Evolutionary conservation across 192 early-diverging fungal species (phyloP), one percentile per base, ranked within the genome.

Genomic region (Rhizophagus sp.): DNA sequence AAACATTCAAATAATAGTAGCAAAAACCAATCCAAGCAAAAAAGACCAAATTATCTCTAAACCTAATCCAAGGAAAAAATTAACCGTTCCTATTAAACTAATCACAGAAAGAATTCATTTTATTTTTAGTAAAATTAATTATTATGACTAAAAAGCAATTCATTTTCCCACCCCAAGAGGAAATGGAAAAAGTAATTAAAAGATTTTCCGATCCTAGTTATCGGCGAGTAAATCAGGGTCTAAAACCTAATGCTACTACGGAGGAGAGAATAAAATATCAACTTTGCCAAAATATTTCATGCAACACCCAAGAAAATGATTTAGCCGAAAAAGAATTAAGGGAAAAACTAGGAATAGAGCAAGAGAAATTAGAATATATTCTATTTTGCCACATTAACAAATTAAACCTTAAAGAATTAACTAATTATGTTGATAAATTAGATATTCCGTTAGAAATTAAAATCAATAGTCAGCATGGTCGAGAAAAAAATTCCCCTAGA

Each of bases 161-260:
- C 27, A 13, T 1, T 7, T 73, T 73, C 19, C 71, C 71, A 0
- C 19, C 11, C 7, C 4, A 57, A 34, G 44, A 5, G 34, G 71
- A 73, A 73, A 73, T 73, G 24, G 41, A 73, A 57, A 73, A 41
- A 49, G 71, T 73, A 12, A 41, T n/a, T 52, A 73, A 73, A 73
- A 73, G 72, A 73, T 4, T 73, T 1, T 2, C 44, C 10, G 3
- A 27, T 2, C 72, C 72, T 1, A 17, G 19, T 57, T 73, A 73
- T 57, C 72, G 27, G 0, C 50, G 50, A 1, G 15, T 73, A 52
- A 73, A 73, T 73, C 22, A 57, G 25, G 72, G 72, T 52, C 52
- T 73, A n/a, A 15, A 0, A 22, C 72, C 50, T 9, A 25, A 49
- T 41, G 72, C 72, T 25, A 73, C 44, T 25, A 11, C 15, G 4